Base-by-base conservation (phyloP, 768 basidiomycete genomes). In the Trichaptum fuscoviolaceum region DNA sequence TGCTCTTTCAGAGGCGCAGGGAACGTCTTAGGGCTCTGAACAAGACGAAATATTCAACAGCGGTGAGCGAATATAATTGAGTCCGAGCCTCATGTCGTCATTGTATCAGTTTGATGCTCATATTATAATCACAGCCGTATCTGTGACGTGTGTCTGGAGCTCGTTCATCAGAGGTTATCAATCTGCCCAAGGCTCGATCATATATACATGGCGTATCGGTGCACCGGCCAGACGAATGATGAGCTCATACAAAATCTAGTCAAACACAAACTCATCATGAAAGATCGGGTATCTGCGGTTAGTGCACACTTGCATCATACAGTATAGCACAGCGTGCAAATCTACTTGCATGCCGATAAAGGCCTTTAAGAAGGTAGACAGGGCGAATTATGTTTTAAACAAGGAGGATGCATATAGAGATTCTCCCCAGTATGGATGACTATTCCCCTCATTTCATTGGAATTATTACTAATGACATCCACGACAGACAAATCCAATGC, bases 181-280 rank as follows among this genome's bases (percentile, higher is more conserved):
- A 52, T 52, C 42, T 52, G 10, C 3, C 8, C 30, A 30, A 30
- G 30, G 8, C 8, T 30, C 30, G 30, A 30, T 7, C 18, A 63
- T 12, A 52, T 52, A 15, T 52, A 58, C 35, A 95, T 95, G 93
- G 93, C 93, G 52, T 95, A 93, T 94, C 82, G 83, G 34, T 90
- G 89, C 73, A 84, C 79, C 57, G 94, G 93, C 25, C 76, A 72
- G 10, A 85, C 85, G 3, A 96, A 94, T 72, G 71, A 76, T 20
- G 90, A 93, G 69, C 87, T 97, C 59, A 81, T 97, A 66, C 70
- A 78, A 25, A 94, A 93, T 75, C 78, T 97, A 79, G 70, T 74
- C 4, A 75, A 70, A 42, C 76, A 80, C 62, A 82, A 81, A 2
- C 86, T 93, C 42, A 81, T 92, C 62, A 77, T 77, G 24, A 85